These are phyloP conservation scores for thale cress (Arabidopsis thaliana) DNA, from an alignment of 345 rosid genomes.

Conservation along the genomic window TAIR10.1 NC_003074.8:17607501-17608000, in stretches of 20 bases:
- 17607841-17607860: constrained; percentile 41
- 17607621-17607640: too few relatives aligned
- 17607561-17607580: neutral
- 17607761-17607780: constrained; percentile 66
- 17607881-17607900: constrained; percentile 57
- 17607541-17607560: neutral
- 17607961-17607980: constrained; percentile 68
- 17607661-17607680: constrained; percentile 37
- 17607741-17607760: constrained; percentile 59
- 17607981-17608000: constrained; percentile 74
- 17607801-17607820: neutral
- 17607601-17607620: neutral
- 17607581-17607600: neutral
- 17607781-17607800: constrained; percentile 54
- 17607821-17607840: neutral
- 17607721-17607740: constrained; percentile 67
- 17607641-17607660: constrained; percentile 10
- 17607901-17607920: constrained; percentile 85
- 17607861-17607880: constrained; percentile 90
- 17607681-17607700: constrained; percentile 68
- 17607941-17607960: constrained; percentile 1
- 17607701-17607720: constrained; percentile 63
- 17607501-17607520: neutral
- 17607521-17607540: neutral
- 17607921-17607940: constrained; percentile 49